Base-by-base conservation (phyloP, 1,139 yeast genomes). In the Wickerhamomyces sp. region DNA sequence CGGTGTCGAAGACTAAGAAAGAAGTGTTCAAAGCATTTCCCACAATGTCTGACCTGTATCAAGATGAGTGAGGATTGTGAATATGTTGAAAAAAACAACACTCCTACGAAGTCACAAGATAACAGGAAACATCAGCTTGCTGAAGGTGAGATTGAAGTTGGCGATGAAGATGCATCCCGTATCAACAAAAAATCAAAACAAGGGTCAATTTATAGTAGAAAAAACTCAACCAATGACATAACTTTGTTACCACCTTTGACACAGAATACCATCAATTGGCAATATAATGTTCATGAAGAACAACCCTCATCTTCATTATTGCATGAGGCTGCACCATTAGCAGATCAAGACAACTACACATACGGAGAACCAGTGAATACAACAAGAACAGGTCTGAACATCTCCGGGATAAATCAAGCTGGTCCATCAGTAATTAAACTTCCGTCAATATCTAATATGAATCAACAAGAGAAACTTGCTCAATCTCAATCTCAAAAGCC, bases 1-100 rank as follows among this genome's bases (percentile, higher is more conserved):
- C 53, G 75, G 45, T 68, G 76, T 50, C 57, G 80, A 39, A 63
- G 66, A 42, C 59, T 74, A 34, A 74, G 77, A 59, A 75, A 73
- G 57, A 73, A 71, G 52, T 77, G 82, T 54, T 66, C 75, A 3
- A 73, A 71, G 49, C 67, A 67, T 33, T 44, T 60, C 5, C 79
- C 80, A 0, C 60, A 55, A 10, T 76, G 81, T 50, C 45, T 56
- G 6, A 73, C 72, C 38, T 77, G 81, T 53, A 51, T 51, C n/a
- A 67, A 63, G 46, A 55, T 55, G 58, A 52, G 52, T 10, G 55
- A 53, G 26, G 47, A 49, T 9, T 55, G 59, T 40, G 46, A 46
- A 27, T 55, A 55, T 29, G 44, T 50, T 8, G 57, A 55, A 23
- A 55, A 43, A 42, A 23, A 15, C 11, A 18, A 18, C 23, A 18